Conservation (phyloP, 2,329 filamentous ascomycete genomes). For the Xylaria arbuscula region DNA sequence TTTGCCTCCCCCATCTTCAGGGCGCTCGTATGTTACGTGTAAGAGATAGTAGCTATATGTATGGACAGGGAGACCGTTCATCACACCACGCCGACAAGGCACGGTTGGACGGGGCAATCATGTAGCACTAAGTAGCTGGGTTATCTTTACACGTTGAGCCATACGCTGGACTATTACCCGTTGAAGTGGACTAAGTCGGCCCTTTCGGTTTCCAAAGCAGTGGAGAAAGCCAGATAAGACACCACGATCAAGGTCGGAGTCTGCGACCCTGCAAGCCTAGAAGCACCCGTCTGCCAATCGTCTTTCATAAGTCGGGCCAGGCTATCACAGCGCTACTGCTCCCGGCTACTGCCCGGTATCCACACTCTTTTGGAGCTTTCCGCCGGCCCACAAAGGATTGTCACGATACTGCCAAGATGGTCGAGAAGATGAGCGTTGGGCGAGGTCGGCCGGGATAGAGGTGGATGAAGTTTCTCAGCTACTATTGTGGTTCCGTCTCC, state of each 20-base stretch:
- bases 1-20: too few relatives aligned
- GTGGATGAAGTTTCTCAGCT: conserved; percentile 13
- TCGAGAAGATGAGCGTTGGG: conserved; percentile 6
- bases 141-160: background rate
- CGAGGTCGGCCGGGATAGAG: conserved; percentile 14
- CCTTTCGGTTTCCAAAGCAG: conserved; percentile 17
- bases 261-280: conserved; percentile 10
- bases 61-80: too few relatives aligned
- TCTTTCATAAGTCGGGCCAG: conserved; percentile 11
- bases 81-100: too few relatives aligned
- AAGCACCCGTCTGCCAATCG: conserved; percentile 30
- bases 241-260: conserved; percentile 4
- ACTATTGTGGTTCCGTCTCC: conserved; percentile 7
- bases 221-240: conserved; percentile 35
- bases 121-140: background rate
- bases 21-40: too few relatives aligned
- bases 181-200: background rate
- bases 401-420: conserved; percentile 29
- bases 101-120: too few relatives aligned
- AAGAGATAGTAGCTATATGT: too few relatives aligned
- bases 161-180: background rate
- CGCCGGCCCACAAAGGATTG: conserved; percentile 26
- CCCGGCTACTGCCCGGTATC: conserved; percentile 2
- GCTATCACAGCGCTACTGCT: conserved; percentile 22
- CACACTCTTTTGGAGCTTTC: conserved; percentile 21